Conservation (phyloP, 768 basidiomycete genomes). For the Kwoniella sp. region DNA sequence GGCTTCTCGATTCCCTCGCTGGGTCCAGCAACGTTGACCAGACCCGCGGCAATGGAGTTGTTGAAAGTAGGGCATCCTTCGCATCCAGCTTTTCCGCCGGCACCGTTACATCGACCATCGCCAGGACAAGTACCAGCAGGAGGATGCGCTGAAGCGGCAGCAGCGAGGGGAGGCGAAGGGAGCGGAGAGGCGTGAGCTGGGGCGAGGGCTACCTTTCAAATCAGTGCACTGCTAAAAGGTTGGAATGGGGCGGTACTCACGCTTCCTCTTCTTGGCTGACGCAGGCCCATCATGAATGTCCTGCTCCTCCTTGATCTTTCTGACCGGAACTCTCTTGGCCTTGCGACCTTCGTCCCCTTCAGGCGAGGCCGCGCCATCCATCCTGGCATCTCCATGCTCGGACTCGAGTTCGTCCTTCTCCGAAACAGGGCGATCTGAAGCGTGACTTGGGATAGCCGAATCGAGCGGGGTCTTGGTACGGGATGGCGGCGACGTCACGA, state of each 20-base stretch:
- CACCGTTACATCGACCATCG: conserved; percentile 95
- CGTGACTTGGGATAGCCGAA: neutral
- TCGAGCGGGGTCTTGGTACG: neutral
- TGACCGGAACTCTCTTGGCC: conserved; percentile 7
- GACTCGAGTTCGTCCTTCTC: conserved; percentile 15
- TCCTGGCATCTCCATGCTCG: conserved; percentile 9
- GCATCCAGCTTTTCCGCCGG: conserved; percentile 87
- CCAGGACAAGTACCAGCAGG: conserved; percentile 78
- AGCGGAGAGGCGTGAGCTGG: conserved; percentile 24
- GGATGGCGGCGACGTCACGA: conserved; percentile 12
- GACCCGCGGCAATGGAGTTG: conserved; percentile 59
- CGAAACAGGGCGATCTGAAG: conserved; percentile 6
- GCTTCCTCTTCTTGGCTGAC: conserved; percentile 29
- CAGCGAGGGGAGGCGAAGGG: conserved; percentile 28
- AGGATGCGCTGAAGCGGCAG: conserved; percentile 21
- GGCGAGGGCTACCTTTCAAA: too few species aligned
- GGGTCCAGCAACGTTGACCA: conserved; percentile 51
- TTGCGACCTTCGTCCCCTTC: conserved; percentile 5
- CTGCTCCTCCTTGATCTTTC: conserved; percentile 21
- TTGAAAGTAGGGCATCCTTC: conserved; percentile 96
- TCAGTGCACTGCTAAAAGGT: neutral
- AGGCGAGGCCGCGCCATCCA: conserved; percentile 4
- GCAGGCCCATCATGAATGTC: conserved; percentile 21
- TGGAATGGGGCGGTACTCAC: conserved; percentile 14
- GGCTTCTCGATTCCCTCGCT: conserved; percentile 48